Percentiles rank a stretch among this genome's conserved stretches.
These are phyloP conservation scores for Vitis vinifera DNA, from an alignment of 164 flowering plant species.

Conservation along the genomic window DNA sequence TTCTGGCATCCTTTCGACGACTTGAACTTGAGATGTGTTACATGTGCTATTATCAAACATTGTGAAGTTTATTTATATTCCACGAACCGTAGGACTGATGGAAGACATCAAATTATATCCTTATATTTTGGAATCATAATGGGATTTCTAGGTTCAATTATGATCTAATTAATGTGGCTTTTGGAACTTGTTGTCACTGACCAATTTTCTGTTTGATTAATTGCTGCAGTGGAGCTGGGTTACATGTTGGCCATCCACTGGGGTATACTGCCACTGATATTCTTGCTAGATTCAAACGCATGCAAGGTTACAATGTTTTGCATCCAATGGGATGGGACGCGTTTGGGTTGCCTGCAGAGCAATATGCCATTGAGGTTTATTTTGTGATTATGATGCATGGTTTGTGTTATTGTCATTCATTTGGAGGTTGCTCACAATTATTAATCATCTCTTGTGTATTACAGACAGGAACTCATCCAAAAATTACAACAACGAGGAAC, in stretches of 20 bases:
- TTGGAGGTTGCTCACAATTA: neutral
- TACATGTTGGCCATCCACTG: conserved; percentile 97
- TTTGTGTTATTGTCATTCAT: neutral
- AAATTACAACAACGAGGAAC: conserved; percentile 76
- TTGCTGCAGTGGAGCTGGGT: conserved; percentile 82
- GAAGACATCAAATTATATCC: no score
- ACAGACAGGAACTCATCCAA: conserved; percentile 98
- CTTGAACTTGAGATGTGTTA: no score
- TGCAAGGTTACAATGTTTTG: conserved; percentile 96
- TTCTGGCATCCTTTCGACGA: no score
- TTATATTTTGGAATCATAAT: no score
- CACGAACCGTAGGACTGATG: no score
- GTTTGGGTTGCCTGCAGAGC: conserved; percentile 98
- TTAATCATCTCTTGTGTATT: conserved; percentile 8
- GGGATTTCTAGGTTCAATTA: no score
- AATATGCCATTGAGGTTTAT: conserved; percentile 88
- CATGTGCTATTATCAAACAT: no score
- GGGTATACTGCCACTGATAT: conserved; percentile 98
- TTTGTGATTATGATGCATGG: neutral
- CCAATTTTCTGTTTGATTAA: neutral
- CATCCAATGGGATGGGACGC: conserved; percentile 99
- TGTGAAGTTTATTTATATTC: no score
- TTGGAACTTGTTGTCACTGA: neutral
- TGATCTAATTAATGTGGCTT: neutral
- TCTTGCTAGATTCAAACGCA: conserved; percentile 82